Base-by-base conservation (phyloP, 768 basidiomycete species). In the Naganishia onofrii region DNA sequence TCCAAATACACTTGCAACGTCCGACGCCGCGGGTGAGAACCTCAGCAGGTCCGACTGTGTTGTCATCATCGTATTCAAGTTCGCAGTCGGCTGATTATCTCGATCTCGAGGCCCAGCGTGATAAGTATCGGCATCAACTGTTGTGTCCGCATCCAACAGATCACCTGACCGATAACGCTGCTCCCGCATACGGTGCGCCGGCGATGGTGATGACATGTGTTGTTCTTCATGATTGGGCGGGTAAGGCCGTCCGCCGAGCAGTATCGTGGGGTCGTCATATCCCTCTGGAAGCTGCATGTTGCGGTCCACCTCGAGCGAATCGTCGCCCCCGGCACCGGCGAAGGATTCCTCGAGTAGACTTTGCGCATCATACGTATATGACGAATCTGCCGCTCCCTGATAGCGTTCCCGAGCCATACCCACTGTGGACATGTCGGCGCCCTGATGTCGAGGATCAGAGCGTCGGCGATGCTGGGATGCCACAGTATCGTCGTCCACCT, bases 1-100 rank as follows among this genome's bases (percentile, higher is more conserved):
- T 19, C 73, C 71, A 66, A 74, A 74, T 10, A 74, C 65, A 31
- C 34, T 54, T 3, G 68, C 70, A 0, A 70, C 70, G n/a, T 73
- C 73, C 6, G 58, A 56, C 12, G 52, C 55, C 52, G 67, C 63
- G 26, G 69, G 69, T 3, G 65, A 66, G 48, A 66, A 66, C 12
- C 52, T 66, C 48, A 66, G 12, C 29, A 66, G 23, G 48, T 66
- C 65, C 42, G 60, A 63, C 7, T 63, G 23, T 19, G 48, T 66
- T 17, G 48, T 66, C 65, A 51, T 52, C 65, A 51, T 66, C 21
- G 65, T 66, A 48, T 38, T 66, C 48, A 66, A 10, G 3, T 48
- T 66, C 28, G 65, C 31, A 19, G 52, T 63, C 7, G 60, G 60
- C 21, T 63, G 60, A 17, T 60, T 32, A 42, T 60, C 44, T n/a